Evolutionary conservation across 2,329 filamentous ascomycete species (phyloP).

Genomic region (Diaporthe vexans): DNA sequence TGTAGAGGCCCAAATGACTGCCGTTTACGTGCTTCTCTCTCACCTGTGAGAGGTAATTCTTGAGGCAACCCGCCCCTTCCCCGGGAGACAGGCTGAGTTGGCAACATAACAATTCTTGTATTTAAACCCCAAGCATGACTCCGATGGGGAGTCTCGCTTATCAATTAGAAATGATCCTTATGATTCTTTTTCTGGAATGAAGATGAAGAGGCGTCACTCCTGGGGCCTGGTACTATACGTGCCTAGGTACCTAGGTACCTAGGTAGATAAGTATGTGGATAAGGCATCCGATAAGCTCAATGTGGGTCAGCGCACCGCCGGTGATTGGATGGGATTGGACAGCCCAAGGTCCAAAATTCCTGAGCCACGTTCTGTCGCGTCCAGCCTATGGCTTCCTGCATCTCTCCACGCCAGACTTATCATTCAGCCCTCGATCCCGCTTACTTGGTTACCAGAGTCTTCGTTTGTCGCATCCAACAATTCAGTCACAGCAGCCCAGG

Average conservation of each 20-base stretch:
- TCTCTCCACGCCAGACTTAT: neutral
- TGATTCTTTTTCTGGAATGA: no score
- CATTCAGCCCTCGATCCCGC: neutral
- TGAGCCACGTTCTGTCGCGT: conserved; percentile 22
- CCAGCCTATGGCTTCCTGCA: conserved; percentile 11
- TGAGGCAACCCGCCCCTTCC: no score
- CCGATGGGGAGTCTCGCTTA: no score
- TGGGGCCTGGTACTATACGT: neutral
- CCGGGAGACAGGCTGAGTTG: neutral
- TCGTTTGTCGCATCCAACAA: neutral
- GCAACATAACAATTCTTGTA: no score
- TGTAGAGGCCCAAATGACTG: neutral
- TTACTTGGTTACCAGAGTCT: neutral
- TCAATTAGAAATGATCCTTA: no score
- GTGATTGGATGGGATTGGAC: conserved; percentile 25
- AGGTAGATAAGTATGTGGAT: neutral
- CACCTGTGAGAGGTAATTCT: no score
- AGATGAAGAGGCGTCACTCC: no score
- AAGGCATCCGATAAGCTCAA: conserved; percentile 14
- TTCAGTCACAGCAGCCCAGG: neutral
- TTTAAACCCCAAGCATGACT: neutral
- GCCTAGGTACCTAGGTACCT: no score
- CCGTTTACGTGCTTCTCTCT: neutral
- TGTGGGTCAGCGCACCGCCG: neutral
- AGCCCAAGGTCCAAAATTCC: conserved; percentile 23